Evolutionary conservation across 768 basidiomycete species (phyloP).

Genomic region (Cytidiella melzeri): DNA sequence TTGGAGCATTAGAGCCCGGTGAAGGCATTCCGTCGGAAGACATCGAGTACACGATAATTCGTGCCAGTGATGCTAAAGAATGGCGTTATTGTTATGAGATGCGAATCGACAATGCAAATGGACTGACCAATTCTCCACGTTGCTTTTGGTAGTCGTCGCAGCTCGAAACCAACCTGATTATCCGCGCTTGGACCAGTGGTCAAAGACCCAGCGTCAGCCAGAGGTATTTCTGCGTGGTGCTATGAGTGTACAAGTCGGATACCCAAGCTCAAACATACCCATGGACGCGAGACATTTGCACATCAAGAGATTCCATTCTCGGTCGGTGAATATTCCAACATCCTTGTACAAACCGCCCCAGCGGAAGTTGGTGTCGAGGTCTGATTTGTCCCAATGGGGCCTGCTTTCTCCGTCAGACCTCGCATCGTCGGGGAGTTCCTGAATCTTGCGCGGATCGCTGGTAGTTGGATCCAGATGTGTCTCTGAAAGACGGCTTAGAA

Average conservation of each 20-base stretch:
- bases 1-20: slow-evolving; percentile 56
- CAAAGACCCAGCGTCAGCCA: slow-evolving; percentile 68
- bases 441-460: slow-evolving; percentile 66
- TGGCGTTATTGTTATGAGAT: slow-evolving; percentile 7
- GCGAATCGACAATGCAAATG: slow-evolving; percentile 1
- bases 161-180: slow-evolving; percentile 65
- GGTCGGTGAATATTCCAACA: slow-evolving; percentile 78
- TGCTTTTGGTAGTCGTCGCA: slow-evolving; percentile 64
- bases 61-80: slow-evolving; percentile 64
- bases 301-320: slow-evolving; percentile 84
- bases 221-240: slow-evolving; percentile 51
- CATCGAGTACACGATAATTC: slow-evolving; percentile 89
- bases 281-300: slow-evolving; percentile 81
- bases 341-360: slow-evolving; percentile 52
- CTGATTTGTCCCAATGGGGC: slow-evolving; percentile 45
- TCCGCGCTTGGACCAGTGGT: slow-evolving; percentile 76
- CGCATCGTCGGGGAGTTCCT: slow-evolving; percentile 66
- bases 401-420: slow-evolving; percentile 55
- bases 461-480: slow-evolving; percentile 73
- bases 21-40: slow-evolving; percentile 52
- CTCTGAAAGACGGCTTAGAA: slow-evolving; percentile 71
- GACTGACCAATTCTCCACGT: slow-evolving; percentile 67
- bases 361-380: slow-evolving; percentile 30
- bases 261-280: slow-evolving; percentile 41
- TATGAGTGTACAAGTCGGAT: slow-evolving; percentile 3